Evolutionary conservation across 768 basidiomycete species (phyloP).

Genomic region (Rhizopogon vinicolor): DNA sequence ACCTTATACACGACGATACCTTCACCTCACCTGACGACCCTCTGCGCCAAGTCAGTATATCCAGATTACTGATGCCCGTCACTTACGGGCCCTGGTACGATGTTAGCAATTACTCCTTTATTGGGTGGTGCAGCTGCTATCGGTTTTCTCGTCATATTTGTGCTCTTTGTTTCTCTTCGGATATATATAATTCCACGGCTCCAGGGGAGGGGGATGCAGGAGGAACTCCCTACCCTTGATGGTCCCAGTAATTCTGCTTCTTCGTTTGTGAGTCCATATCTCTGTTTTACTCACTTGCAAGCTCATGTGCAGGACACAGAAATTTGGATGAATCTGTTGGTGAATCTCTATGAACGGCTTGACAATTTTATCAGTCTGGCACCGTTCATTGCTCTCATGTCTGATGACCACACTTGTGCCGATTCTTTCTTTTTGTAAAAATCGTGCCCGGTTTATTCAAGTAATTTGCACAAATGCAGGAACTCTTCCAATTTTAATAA

Average conservation of each 20-base stretch:
- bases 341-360: conserved; percentile 12
- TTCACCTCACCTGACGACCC: conserved; percentile 64
- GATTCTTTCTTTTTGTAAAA: too few species aligned
- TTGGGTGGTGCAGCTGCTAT: conserved; percentile 59
- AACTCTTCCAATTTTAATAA: too few species aligned
- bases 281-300: neutral
- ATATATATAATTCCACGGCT: conserved; percentile 69
- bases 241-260: conserved; percentile 71
- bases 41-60: conserved; percentile 69
- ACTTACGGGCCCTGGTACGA: conserved; percentile 78
- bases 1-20: conserved; percentile 66
- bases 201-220: conserved; percentile 28
- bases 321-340: conserved; percentile 38
- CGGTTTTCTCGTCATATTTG: conserved; percentile 86
- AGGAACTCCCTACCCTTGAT: conserved; percentile 83
- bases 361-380: too few species aligned
- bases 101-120: conserved; percentile 74
- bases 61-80: conserved; percentile 67
- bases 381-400: too few species aligned
- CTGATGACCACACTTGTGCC: too few species aligned
- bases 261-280: conserved; percentile 57
- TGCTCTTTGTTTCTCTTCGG: conserved; percentile 76
- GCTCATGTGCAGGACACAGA: conserved; percentile 19
- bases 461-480: too few species aligned
- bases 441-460: too few species aligned